A percentile compares a stretch with the other conserved stretches of the same genome.
These are phyloP conservation scores for Corinectria fuckeliana DNA, from an alignment of 2,329 filamentous ascomycete species.

Conservation along the genomic window DNA sequence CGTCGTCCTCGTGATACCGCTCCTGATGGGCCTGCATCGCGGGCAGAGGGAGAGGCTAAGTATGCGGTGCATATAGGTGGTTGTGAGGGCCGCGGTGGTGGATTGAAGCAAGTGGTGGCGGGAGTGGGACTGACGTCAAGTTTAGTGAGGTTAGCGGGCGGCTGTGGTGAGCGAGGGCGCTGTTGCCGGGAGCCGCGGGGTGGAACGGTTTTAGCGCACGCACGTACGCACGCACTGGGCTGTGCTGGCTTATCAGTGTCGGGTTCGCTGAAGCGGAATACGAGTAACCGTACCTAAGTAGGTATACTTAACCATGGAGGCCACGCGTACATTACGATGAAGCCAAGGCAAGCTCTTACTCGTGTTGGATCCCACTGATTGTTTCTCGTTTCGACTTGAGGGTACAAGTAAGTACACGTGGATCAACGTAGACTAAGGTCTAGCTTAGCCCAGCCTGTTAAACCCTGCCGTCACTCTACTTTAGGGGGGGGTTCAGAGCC, in stretches of 20 bases:
- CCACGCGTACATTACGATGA: background rate
- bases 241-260: background rate
- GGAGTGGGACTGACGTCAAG: background rate
- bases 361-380: background rate
- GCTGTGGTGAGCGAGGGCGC: background rate
- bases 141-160: background rate
- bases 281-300: background rate
- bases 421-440: too few relatives aligned
- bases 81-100: background rate
- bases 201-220: background rate
- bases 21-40: constrained; percentile 15
- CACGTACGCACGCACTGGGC: background rate
- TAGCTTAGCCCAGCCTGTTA: background rate
- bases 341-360: background rate
- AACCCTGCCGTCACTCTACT: background rate
- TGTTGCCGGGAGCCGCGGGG: background rate
- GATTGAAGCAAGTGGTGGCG: background rate
- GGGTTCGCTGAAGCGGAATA: background rate
- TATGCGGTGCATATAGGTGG: constrained; percentile 7
- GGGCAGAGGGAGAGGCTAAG: constrained; percentile 1
- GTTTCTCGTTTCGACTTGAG: too few relatives aligned
- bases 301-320: too few relatives aligned
- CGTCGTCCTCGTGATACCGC: constrained; percentile 13
- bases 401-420: too few relatives aligned
- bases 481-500: too few relatives aligned